These are phyloP conservation scores for Aureobasidium zeae DNA, from an alignment of 2,329 filamentous ascomycete genomes.

Conservation along the genomic window DNA sequence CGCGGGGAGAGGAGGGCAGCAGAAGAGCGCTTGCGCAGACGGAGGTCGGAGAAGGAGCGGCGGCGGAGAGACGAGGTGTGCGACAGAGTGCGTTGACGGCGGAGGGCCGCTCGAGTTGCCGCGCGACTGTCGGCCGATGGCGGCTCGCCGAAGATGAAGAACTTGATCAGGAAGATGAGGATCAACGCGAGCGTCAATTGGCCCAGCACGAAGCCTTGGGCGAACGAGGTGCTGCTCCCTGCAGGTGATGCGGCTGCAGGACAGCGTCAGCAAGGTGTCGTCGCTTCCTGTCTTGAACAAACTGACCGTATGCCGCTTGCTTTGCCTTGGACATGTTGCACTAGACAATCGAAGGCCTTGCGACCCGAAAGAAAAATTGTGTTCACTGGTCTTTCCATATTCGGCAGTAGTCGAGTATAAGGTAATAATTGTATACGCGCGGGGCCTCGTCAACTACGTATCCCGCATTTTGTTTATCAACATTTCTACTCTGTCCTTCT, in stretches of 20 bases:
- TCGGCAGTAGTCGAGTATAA: too few species aligned
- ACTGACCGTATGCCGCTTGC: slow-evolving; percentile 18
- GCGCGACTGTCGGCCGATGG: slow-evolving; percentile 75
- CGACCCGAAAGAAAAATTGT: too few species aligned
- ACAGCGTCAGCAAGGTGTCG: background rate
- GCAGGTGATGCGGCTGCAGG: slow-evolving; percentile 5
- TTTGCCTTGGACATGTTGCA: slow-evolving; percentile 29
- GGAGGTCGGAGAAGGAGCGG: slow-evolving; percentile 27
- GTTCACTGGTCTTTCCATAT: too few species aligned
- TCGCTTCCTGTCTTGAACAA: background rate
- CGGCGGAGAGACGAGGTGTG: slow-evolving; percentile 43
- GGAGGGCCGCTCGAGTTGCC: slow-evolving; percentile 62
- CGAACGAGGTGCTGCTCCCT: slow-evolving; percentile 62
- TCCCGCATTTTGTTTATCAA: slow-evolving; percentile 4
- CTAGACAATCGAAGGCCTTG: too few species aligned
- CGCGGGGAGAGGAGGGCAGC: slow-evolving; percentile 47
- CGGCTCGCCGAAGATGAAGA: slow-evolving; percentile 97
- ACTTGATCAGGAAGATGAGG: slow-evolving; percentile 93
- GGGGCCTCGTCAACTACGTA: too few species aligned
- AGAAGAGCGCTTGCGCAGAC: slow-evolving; percentile 51
- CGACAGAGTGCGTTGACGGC: slow-evolving; percentile 62
- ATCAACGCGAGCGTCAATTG: slow-evolving; percentile 88
- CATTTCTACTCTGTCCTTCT: background rate
- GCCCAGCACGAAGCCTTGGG: slow-evolving; percentile 83
- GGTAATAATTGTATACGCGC: too few species aligned